Evolutionary conservation across 495 filamentous ascomycete genomes (phyloP).

Genomic region (Penicillium odoratum): DNA sequence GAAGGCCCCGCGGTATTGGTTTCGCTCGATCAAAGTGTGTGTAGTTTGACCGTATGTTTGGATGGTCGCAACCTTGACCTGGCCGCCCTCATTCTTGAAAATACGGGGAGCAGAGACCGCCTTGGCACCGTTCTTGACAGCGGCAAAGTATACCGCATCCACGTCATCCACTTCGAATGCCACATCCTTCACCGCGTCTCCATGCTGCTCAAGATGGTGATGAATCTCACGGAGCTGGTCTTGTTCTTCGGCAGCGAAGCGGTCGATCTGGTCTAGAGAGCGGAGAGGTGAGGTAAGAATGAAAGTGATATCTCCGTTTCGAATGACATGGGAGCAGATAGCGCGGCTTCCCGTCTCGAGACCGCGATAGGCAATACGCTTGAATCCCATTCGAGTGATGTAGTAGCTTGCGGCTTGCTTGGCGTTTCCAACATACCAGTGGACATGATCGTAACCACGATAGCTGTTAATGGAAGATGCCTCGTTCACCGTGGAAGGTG

Average conservation of each 20-base stretch:
- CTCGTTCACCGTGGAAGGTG: constrained; percentile 29
- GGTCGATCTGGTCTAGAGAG: constrained; percentile 48
- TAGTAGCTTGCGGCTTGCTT: constrained; percentile 90
- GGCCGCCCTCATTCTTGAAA: constrained; percentile 46
- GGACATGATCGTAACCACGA: constrained; percentile 82
- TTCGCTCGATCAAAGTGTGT: constrained; percentile 77
- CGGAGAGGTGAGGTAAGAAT: constrained; percentile 81
- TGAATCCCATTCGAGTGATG: constrained; percentile 80
- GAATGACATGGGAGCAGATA: constrained; percentile 77
- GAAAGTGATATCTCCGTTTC: constrained; percentile 75
- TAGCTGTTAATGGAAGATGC: constrained; percentile 53
- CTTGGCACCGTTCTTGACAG: constrained; percentile 67
- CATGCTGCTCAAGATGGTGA: constrained; percentile 74
- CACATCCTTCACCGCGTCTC: constrained; percentile 89
- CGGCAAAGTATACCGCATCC: constrained; percentile 67
- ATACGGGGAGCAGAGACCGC: constrained; percentile 58
- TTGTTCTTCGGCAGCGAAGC: constrained; percentile 56
- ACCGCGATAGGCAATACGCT: constrained; percentile 74
- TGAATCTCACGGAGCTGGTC: constrained; percentile 66
- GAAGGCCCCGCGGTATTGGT: constrained; percentile 67
- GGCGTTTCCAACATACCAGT: constrained; percentile 95
- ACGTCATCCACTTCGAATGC: constrained; percentile 89
- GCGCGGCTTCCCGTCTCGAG: constrained; percentile 81
- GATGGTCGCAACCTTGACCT: constrained; percentile 70
- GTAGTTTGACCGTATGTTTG: constrained; percentile 90